Evolutionary conservation across 108 stramenopile species (phyloP), one percentile per base, ranked within the genome.

Genomic region (Parietichytrium sp.): DNA sequence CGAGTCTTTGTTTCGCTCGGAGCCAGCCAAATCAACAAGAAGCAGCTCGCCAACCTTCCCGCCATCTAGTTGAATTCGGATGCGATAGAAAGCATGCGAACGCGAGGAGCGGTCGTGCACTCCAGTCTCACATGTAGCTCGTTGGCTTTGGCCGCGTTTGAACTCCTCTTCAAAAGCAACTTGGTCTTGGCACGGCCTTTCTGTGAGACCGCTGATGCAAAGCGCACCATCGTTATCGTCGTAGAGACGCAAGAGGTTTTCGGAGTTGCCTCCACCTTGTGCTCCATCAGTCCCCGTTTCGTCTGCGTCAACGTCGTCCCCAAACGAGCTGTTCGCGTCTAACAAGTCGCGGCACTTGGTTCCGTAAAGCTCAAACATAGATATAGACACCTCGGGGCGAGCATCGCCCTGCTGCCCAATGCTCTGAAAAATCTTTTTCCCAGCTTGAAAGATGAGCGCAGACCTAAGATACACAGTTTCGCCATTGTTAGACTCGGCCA

Each of bases 11-110:
- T 86, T 55, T n/a, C 92, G 81, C 81, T 94, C 93, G 45, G 86
- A 87, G n/a, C 93, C 93, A 4, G 93, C 93, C 31, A 91, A 87
- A 79, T 94, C 93, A n/a, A 93, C 52, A 33, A 78, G 47, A 27
- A 52, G 26, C 29, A 55, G 49, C 49, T 83, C 31, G 54, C 52
- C 54, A 72, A 31, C 29, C 33, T 31, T 85, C n/a, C n/a, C n/a
- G 55, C 23, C 81, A 8, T 47, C 48, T 38, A 51, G 54, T 25
- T 55, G 27, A 36, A 89, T 72, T 47, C 54, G 61, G n/a, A 90
- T 83, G 51, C 88, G 89, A 30, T 82, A 87, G 4, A 88, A 86
- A 1, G 89, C 86, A 81, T 91, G 90, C 13, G 83, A 83, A 47
- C 90, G 51, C 8, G 72, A 81, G 6, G 81, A 80, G 29, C 84